Evolutionary conservation across 2,329 filamentous ascomycete species (phyloP).

Genomic region (Phialemoniopsis sp.): DNA sequence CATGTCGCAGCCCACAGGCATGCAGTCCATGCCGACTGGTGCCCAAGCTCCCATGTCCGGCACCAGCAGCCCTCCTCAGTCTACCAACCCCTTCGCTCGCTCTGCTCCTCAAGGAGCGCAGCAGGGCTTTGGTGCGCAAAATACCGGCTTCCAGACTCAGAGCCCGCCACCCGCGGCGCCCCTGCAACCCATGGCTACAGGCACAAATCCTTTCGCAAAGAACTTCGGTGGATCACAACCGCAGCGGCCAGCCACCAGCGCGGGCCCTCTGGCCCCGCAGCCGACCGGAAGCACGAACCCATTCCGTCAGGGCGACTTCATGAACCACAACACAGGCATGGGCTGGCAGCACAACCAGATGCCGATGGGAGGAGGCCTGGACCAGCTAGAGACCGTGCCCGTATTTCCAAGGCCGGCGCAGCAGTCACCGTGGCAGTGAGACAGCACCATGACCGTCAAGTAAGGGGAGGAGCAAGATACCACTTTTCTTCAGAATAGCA

Average conservation of each 20-base stretch:
- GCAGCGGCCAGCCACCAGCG: slow-evolving; percentile 41
- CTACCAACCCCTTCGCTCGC: slow-evolving; percentile 86
- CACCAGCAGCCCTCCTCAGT: slow-evolving; percentile 46
- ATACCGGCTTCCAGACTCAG: slow-evolving; percentile 40
- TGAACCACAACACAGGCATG: slow-evolving; percentile 82
- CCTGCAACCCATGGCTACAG: slow-evolving; percentile 45
- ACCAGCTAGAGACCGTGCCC: slow-evolving; percentile 73
- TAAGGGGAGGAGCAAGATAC: neutral
- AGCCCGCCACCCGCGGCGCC: slow-evolving; percentile 28
- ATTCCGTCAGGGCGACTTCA: slow-evolving; percentile 86
- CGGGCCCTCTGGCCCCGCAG: slow-evolving; percentile 60
- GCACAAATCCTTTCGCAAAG: slow-evolving; percentile 57
- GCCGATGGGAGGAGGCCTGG: slow-evolving; percentile 75
- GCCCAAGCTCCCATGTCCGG: neutral
- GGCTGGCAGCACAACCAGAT: slow-evolving; percentile 82
- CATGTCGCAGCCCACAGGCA: slow-evolving; percentile 49
- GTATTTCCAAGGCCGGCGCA: slow-evolving; percentile 80
- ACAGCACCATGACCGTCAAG: slow-evolving; percentile 6
- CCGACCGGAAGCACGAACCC: slow-evolving; percentile 90
- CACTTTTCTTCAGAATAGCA: slow-evolving; percentile 1
- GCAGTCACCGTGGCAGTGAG: slow-evolving; percentile 59
- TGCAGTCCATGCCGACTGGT: slow-evolving; percentile 26
- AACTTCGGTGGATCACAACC: slow-evolving; percentile 29
- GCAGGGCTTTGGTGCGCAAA: slow-evolving; percentile 26
- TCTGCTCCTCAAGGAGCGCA: slow-evolving; percentile 39